phyloP scores from a whole-genome alignment of 768 basidiomycete genomes.

The Boletus reticulatus region DNA sequence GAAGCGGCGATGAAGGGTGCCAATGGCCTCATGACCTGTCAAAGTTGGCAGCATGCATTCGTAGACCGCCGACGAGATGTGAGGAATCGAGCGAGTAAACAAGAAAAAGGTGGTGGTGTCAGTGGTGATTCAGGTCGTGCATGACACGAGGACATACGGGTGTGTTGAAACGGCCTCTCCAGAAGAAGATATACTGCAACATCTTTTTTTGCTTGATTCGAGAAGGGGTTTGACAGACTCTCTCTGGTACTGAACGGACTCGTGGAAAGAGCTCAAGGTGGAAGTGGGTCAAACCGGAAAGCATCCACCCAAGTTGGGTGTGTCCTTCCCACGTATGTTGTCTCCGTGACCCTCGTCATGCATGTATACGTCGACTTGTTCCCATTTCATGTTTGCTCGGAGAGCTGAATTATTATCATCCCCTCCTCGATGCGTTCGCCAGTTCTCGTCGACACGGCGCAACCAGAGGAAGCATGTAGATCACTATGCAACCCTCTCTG shows the following conservation, averaged over 20 bases:
- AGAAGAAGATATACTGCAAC: conserved; percentile 26
- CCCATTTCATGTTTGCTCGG: not conserved
- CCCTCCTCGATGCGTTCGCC: not conserved
- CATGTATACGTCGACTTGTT: not conserved
- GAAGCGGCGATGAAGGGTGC: conserved; percentile 80
- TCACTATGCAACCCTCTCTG: conserved; percentile 28
- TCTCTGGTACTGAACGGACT: not conserved
- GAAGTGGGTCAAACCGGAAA: conserved; percentile 23
- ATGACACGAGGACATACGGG: conserved; percentile 17
- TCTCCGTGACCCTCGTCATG: conserved; percentile 1
- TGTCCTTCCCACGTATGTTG: conserved; percentile 25
- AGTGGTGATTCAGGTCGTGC: not conserved
- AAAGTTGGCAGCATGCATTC: too few relatives aligned
- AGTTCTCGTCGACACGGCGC: conserved; percentile 21
- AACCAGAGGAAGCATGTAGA: conserved; percentile 15
- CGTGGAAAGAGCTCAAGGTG: not conserved
- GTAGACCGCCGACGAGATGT: too few relatives aligned
- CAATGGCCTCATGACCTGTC: conserved; percentile 66
- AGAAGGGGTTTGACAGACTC: not conserved
- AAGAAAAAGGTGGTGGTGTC: not conserved
- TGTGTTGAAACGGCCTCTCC: conserved; percentile 28
- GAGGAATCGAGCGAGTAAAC: too few relatives aligned
- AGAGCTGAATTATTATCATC: not conserved
- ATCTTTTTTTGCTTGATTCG: conserved; percentile 9
- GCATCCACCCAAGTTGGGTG: not conserved